Percentiles rank a stretch among this genome's conserved stretches.
Evolutionary conservation across 1,139 yeast genomes (phyloP).

Genomic region (Debaryomyces psychrophilus): DNA sequence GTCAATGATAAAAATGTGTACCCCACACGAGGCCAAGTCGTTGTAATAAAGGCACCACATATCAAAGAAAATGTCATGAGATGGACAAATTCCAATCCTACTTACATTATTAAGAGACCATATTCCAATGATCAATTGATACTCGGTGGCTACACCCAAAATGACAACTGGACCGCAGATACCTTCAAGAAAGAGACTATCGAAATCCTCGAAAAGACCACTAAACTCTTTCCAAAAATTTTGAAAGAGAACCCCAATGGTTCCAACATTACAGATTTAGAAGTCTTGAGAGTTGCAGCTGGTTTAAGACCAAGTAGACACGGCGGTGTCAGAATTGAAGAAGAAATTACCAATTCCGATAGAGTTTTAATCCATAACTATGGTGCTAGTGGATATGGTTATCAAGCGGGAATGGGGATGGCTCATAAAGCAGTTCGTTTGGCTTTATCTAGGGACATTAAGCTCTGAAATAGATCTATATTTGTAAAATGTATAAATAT

Average conservation of each 20-base stretch:
- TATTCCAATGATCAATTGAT: constrained; percentile 61
- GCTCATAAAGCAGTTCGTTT: constrained; percentile 28
- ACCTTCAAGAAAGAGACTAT: constrained; percentile 56
- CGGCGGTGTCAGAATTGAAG: constrained; percentile 68
- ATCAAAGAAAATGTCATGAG: constrained; percentile 49
- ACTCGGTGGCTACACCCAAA: constrained; percentile 69
- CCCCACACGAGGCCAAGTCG: constrained; percentile 74
- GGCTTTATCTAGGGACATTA: constrained; percentile 4
- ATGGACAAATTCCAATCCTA: constrained; percentile 58
- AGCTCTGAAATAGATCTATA: neutral
- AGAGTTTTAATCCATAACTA: constrained; percentile 58
- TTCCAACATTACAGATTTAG: constrained; percentile 21
- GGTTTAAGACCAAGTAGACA: constrained; percentile 72
- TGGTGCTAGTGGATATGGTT: constrained; percentile 80
- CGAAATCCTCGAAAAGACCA: constrained; percentile 61
- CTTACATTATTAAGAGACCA: constrained; percentile 73
- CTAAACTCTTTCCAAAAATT: constrained; percentile 56
- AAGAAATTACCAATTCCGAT: constrained; percentile 41
- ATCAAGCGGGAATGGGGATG: constrained; percentile 74
- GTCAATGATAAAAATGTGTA: constrained; percentile 55
- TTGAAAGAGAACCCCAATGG: constrained; percentile 36
- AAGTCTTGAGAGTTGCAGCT: constrained; percentile 60
- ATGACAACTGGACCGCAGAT: constrained; percentile 58
- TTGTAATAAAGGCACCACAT: constrained; percentile 61
- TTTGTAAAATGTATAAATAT: neutral